These are phyloP conservation scores for Dactylella cylindrospora DNA, from an alignment of 2,329 filamentous ascomycete genomes.

Conservation along the genomic window DNA sequence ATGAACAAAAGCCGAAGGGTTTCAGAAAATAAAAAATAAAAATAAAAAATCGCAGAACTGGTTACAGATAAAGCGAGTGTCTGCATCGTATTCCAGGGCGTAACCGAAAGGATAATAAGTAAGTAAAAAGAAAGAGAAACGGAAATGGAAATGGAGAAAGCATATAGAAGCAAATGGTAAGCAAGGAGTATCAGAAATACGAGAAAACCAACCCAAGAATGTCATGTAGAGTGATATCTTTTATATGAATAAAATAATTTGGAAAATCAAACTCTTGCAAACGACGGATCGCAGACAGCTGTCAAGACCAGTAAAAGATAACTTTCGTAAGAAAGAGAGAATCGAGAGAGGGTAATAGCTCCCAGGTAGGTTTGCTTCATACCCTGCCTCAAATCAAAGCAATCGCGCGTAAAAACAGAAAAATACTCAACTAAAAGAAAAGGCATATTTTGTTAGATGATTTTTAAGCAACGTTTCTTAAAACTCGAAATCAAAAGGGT, in stretches of 20 bases:
- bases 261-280: background rate
- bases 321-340: background rate
- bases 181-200: background rate
- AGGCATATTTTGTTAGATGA: no score
- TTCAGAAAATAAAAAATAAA: conserved; percentile 4
- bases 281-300: no score
- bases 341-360: no score
- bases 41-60: background rate
- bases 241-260: background rate
- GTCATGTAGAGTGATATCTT: background rate
- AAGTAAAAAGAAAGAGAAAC: conserved; percentile 26
- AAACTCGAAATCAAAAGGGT: no score
- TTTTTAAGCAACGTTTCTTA: no score
- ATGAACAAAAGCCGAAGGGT: conserved; percentile 1
- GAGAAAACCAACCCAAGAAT: conserved; percentile 9
- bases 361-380: no score
- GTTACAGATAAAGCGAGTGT: background rate
- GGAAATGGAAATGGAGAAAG: conserved; percentile 1
- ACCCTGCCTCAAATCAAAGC: background rate
- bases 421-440: no score
- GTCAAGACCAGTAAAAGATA: no score
- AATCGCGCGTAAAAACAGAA: background rate
- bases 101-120: conserved; percentile 10
- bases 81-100: no score
- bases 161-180: background rate